phyloP scores from a whole-genome alignment of 2,329 filamentous ascomycete species.

The Balansia obtecta region DNA sequence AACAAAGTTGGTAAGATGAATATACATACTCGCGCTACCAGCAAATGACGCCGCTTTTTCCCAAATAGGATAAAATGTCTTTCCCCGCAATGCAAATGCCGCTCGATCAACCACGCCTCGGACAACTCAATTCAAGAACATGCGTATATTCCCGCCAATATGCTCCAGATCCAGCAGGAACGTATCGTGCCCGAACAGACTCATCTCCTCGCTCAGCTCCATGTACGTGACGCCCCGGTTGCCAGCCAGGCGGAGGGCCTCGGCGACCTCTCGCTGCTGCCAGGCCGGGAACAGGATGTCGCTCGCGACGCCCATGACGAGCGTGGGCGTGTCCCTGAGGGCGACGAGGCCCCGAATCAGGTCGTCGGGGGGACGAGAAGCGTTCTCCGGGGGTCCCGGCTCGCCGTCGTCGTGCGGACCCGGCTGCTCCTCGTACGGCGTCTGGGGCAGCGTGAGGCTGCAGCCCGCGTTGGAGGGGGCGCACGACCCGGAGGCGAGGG shows the following conservation, averaged over 20 bases:
- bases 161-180: slow-evolving; percentile 88
- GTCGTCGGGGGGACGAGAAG: slow-evolving; percentile 57
- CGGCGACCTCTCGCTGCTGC: slow-evolving; percentile 91
- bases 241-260: slow-evolving; percentile 63
- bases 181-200: slow-evolving; percentile 91
- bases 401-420: slow-evolving; percentile 29
- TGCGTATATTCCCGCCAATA: slow-evolving; percentile 71
- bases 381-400: slow-evolving; percentile 8
- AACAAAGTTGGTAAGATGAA: no score
- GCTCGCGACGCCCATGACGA: slow-evolving; percentile 89
- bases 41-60: no score
- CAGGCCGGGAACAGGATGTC: slow-evolving; percentile 96
- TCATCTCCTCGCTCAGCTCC: slow-evolving; percentile 88
- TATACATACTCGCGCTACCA: no score
- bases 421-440: slow-evolving; percentile 77
- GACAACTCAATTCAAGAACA: slow-evolving; percentile 50
- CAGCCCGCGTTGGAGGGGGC: slow-evolving; percentile 36
- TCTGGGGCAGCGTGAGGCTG: slow-evolving; percentile 68
- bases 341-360: slow-evolving; percentile 62
- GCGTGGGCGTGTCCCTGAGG: slow-evolving; percentile 63
- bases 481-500: slow-evolving; percentile 43
- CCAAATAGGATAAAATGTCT: no score
- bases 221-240: slow-evolving; percentile 76
- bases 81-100: no score
- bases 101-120: no score